phyloP scores from a whole-genome alignment of 2,329 filamentous ascomycete species.

The Fusarium xylarioides region DNA sequence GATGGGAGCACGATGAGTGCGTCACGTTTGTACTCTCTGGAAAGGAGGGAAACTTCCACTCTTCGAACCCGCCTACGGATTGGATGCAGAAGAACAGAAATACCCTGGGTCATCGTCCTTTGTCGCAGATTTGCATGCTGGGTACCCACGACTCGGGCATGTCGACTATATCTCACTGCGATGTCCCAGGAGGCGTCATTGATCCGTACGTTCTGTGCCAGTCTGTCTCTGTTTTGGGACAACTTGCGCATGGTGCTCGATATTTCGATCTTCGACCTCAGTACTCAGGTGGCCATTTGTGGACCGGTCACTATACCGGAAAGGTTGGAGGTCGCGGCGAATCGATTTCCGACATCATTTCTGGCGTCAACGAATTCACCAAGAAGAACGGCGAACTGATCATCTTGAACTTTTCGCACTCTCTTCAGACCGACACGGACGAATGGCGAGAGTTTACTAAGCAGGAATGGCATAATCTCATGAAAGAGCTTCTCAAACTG shows the following conservation, averaged over 20 bases:
- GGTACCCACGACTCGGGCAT: constrained; percentile 14
- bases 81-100: constrained; percentile 15
- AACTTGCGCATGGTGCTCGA: background rate
- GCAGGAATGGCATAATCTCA: constrained; percentile 7
- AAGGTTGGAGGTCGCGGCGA: constrained; percentile 9
- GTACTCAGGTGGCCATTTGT: background rate
- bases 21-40: constrained; percentile 9
- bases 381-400: background rate
- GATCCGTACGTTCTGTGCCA: constrained; percentile 13
- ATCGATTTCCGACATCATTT: background rate
- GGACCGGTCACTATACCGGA: background rate
- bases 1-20: constrained; percentile 6
- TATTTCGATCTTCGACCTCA: constrained; percentile 13
- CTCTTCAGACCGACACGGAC: background rate
- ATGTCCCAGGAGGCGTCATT: background rate
- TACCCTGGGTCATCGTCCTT: background rate
- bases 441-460: constrained; percentile 19
- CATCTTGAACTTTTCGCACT: constrained; percentile 13
- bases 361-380: background rate
- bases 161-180: background rate
- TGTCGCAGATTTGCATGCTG: constrained; percentile 5
- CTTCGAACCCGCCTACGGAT: background rate
- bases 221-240: background rate
- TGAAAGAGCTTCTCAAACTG: constrained; percentile 8
- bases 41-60: background rate